Evolutionary conservation across 164 flowering plant species (phyloP).

Genomic region (Vitis riparia): DNA sequence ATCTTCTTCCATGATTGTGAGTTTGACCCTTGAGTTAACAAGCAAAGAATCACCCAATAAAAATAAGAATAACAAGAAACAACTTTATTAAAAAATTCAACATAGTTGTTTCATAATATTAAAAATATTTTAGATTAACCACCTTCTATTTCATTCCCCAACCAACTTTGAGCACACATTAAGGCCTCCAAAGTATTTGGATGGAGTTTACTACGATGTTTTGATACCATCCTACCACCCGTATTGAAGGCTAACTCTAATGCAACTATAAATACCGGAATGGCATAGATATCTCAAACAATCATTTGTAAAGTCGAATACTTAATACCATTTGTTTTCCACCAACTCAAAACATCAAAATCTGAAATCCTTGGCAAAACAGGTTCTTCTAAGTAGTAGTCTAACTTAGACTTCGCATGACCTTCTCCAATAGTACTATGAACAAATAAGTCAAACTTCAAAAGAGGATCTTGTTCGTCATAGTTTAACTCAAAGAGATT

Average conservation of each 20-base stretch:
- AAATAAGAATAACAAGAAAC: no score
- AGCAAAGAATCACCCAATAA: no score
- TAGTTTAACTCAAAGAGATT: not conserved
- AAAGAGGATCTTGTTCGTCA: not conserved
- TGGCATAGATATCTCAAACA: not conserved
- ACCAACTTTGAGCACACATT: constrained; percentile 8
- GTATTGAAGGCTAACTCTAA: not conserved
- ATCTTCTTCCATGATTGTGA: no score
- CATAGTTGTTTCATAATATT: no score
- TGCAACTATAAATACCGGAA: no score
- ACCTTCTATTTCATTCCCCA: not conserved
- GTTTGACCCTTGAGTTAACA: no score
- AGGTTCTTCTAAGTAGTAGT: not conserved
- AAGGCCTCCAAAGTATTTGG: constrained; percentile 11
- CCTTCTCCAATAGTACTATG: not conserved
- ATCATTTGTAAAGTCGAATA: constrained; percentile 1
- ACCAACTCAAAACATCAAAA: no score
- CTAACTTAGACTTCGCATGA: not conserved
- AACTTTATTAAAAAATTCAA: no score
- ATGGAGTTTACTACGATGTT: constrained; percentile 8
- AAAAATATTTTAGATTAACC: no score
- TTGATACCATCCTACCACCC: constrained; percentile 2
- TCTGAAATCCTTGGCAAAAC: not conserved
- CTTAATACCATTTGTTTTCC: not conserved
- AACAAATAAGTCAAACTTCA: not conserved